Percentiles rank a stretch among this genome's conserved stretches.
phyloP scores from a whole-genome alignment of 2,329 filamentous ascomycete species.

The Arthrobotrys iridis region DNA sequence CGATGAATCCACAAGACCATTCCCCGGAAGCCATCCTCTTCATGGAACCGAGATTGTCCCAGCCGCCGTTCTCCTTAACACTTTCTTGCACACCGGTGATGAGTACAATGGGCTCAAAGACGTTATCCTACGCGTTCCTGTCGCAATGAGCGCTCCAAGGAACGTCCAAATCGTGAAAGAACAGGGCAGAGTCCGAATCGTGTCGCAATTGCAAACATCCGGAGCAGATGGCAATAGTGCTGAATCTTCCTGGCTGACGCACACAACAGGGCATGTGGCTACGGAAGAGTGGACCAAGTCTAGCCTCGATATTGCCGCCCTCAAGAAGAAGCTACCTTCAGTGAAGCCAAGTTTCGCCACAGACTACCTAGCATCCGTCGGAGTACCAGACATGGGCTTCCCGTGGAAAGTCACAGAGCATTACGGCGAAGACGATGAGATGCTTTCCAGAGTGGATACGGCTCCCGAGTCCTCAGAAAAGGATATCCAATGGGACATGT shows the following conservation, averaged over 20 bases:
- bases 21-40: slow-evolving; percentile 62
- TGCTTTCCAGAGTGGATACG: slow-evolving; percentile 61
- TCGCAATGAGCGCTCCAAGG: slow-evolving; percentile 60
- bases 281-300: slow-evolving; percentile 56
- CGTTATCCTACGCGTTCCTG: slow-evolving; percentile 61
- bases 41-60: slow-evolving; percentile 64
- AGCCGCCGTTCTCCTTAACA: slow-evolving; percentile 63
- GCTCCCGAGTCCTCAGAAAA: slow-evolving; percentile 57
- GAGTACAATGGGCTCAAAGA: slow-evolving; percentile 59
- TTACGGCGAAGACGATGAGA: slow-evolving; percentile 61
- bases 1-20: slow-evolving; percentile 62
- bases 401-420: slow-evolving; percentile 63
- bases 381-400: slow-evolving; percentile 63
- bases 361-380: slow-evolving; percentile 62
- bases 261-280: slow-evolving; percentile 57
- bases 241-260: slow-evolving; percentile 59
- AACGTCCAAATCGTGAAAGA: slow-evolving; percentile 62
- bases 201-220: slow-evolving; percentile 59
- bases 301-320: slow-evolving; percentile 59
- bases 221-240: background rate
- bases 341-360: slow-evolving; percentile 60
- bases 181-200: slow-evolving; percentile 59
- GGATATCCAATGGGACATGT: slow-evolving; percentile 58
- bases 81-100: slow-evolving; percentile 60
- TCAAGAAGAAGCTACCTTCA: slow-evolving; percentile 53